These are phyloP conservation scores for Fraxinus americana DNA, from an alignment of 257 asterid species.

Conservation along the genomic window DNA sequence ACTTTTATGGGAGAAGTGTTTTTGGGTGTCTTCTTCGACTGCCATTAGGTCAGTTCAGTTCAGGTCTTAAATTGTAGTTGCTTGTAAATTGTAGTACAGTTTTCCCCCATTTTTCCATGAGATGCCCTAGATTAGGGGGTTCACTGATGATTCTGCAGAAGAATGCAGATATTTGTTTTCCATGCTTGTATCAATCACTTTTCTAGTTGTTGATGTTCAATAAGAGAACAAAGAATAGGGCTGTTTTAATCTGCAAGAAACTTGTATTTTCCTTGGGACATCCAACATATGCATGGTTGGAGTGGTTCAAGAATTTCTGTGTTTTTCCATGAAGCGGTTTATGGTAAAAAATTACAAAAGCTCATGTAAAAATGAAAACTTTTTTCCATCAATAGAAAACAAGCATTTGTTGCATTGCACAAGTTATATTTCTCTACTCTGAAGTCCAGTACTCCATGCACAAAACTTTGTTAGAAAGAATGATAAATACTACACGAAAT, in stretches of 20 bases:
- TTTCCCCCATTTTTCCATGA: constrained; percentile 44
- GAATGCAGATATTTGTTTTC: constrained; percentile 58
- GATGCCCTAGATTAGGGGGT: constrained; percentile 45
- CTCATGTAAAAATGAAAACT: background rate
- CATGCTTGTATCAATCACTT: constrained; percentile 23
- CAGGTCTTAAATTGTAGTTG: constrained; percentile 36
- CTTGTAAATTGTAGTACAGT: constrained; percentile 78
- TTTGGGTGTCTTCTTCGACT: constrained; percentile 25
- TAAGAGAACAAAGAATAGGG: background rate
- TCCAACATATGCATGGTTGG: background rate
- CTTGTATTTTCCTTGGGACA: background rate
- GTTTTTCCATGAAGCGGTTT: background rate
- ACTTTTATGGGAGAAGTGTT: constrained; percentile 27
- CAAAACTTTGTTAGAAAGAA: constrained; percentile 28
- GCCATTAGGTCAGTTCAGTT: constrained; percentile 21
- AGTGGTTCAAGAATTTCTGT: background rate
- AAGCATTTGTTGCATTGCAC: constrained; percentile 1
- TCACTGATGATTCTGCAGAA: constrained; percentile 59
- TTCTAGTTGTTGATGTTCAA: constrained; percentile 32
- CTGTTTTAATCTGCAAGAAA: background rate
- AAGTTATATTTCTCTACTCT: constrained; percentile 31
- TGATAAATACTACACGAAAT: constrained; percentile 30
- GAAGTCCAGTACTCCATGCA: constrained; percentile 20
- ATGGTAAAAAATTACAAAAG: background rate
- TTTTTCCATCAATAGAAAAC: constrained; percentile 18